A percentile compares a stretch with the other conserved stretches of the same genome.
Conservation (phyloP, 2,329 filamentous ascomycete species). For the Fusarium odoratissimum region DNA sequence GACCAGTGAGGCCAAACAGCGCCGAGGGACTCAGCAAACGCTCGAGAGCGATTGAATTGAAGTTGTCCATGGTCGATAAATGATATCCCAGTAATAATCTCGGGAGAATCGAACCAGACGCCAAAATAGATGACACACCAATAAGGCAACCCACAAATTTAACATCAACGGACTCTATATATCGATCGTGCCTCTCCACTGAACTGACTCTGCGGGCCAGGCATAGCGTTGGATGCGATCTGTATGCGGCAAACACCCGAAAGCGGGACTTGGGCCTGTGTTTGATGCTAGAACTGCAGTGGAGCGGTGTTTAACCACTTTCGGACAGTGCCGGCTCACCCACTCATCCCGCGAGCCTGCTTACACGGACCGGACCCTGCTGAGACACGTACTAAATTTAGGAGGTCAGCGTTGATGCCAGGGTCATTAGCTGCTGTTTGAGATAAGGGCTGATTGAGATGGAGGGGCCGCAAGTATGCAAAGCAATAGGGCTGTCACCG, state of each 20-base stretch:
- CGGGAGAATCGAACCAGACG: accelerated
- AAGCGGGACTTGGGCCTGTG: neutral
- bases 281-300: neutral
- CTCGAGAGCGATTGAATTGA: neutral
- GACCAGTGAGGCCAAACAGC: constrained; percentile 24
- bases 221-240: neutral
- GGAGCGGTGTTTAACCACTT: neutral
- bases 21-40: neutral
- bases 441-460: neutral
- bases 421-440: neutral
- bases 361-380: neutral
- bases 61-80: neutral
- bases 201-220: accelerated
- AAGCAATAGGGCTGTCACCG: neutral
- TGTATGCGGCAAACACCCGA: neutral
- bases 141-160: neutral
- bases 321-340: neutral
- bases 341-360: neutral
- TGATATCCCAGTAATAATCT: accelerated
- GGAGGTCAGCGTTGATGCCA: too few species aligned
- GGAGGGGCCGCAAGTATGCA: neutral
- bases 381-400: neutral
- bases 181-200: accelerated
- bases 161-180: neutral
- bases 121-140: neutral